Base-by-base conservation (phyloP, 75 land plant species). In the Picea glauca region DNA sequence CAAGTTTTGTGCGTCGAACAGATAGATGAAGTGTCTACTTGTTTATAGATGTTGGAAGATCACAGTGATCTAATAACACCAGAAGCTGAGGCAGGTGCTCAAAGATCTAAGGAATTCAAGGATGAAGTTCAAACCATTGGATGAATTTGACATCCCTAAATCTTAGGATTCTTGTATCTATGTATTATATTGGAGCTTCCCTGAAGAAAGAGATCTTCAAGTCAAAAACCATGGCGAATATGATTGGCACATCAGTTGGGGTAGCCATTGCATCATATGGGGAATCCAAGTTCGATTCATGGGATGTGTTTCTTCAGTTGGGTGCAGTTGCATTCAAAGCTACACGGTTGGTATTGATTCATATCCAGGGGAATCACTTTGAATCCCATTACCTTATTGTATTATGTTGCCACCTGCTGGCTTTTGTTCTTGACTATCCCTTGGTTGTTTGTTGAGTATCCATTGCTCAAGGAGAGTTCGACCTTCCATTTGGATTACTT, bases 221-320 rank as follows among this genome's bases (percentile, higher is more conserved):
- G 80, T 68, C 87, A 11, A 79, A 88, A 14, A 85, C 87, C 72
- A 91, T 95, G 92, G 60, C 72, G 30, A 97, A 94, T 80, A 97
- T 97, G 99, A 68, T 94, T 14, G 86, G 89, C 31, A 93, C 94
- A 82, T 91, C 96, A 8, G 32, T 90, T 64, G 99, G 98, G 14
- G 98, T 97, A 4, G 96, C 85, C 20, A 79, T 97, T 17, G 95
- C 99, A 14, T 95, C 99, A 17, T 97, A 97, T 65, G 99, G 99
- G 33, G 99, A 97, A 80, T 93, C 98, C 9, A 62, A 82, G 18
- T 94, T 97, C 77, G 85, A 97, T 62, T 8, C 74, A n/a, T 88
- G 88, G 85, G 98, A 98, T 7, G 93, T 92, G 18, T 32, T 80
- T 13, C 79, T 92, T 75, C 99, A 97, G 79, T 88, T 97, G 18